phyloP scores from a whole-genome alignment of 768 basidiomycete genomes.

The Termitomyces sp. region DNA sequence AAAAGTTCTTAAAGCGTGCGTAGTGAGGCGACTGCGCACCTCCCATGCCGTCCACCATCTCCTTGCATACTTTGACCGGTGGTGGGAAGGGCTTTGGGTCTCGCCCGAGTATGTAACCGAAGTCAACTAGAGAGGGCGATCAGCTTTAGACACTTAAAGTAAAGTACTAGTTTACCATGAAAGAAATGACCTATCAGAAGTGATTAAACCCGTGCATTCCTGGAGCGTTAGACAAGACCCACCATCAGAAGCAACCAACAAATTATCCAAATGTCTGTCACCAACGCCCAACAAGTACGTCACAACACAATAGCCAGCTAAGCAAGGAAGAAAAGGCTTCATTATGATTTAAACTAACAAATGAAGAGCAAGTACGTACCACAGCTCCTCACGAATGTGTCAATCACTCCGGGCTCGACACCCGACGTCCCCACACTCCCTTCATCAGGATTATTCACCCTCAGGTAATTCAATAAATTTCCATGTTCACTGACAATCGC shows the following conservation, averaged over 20 bases:
- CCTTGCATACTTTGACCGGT: slow-evolving; percentile 96
- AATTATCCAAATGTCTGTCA: slow-evolving; percentile 93
- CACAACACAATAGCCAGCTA: slow-evolving; percentile 97
- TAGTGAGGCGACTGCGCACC: slow-evolving; percentile 94
- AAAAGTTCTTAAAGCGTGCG: slow-evolving; percentile 91
- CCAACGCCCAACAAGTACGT: slow-evolving; percentile 96
- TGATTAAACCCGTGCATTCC: background rate
- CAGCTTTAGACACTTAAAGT: background rate
- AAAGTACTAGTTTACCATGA: slow-evolving; percentile 54
- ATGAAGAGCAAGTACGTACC: slow-evolving; percentile 44
- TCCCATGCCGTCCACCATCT: slow-evolving; percentile 99
- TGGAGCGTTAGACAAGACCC: slow-evolving; percentile 13
- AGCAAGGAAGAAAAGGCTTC: background rate
- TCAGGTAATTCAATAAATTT: slow-evolving; percentile 80
- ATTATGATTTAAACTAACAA: background rate
- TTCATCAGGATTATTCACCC: slow-evolving; percentile 85
- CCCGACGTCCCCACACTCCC: slow-evolving; percentile 92
- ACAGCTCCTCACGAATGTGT: slow-evolving; percentile 95
- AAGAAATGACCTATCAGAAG: slow-evolving; percentile 77
- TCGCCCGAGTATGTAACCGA: slow-evolving; percentile 95
- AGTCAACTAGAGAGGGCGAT: slow-evolving; percentile 64
- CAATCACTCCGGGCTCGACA: slow-evolving; percentile 90
- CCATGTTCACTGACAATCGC: slow-evolving; percentile 92
- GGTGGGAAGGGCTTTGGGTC: slow-evolving; percentile 98
- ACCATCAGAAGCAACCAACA: slow-evolving; percentile 91